phyloP scores from a whole-genome alignment of 1,284 basidiomycete genomes.

The Sanghuangporus baumii region DNA sequence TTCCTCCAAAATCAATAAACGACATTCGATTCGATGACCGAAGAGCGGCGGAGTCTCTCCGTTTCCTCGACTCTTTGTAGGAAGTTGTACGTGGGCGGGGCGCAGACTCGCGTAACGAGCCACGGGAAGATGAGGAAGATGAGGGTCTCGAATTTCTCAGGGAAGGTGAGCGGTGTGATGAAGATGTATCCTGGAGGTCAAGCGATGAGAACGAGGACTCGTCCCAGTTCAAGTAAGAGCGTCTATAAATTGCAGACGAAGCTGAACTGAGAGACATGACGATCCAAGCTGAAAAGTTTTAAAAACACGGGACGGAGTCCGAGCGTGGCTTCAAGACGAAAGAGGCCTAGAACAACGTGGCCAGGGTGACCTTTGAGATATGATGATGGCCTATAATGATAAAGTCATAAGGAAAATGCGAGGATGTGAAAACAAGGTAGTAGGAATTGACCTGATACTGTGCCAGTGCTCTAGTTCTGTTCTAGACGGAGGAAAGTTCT shows the following conservation, averaged over 20 bases:
- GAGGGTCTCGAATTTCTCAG: conserved; percentile 1
- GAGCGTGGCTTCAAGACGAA: not conserved
- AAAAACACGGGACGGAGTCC: not conserved
- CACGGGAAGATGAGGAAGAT: not conserved
- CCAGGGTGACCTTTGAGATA: not conserved
- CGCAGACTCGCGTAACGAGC: not conserved
- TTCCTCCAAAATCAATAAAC: conserved; percentile 11
- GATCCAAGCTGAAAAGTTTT: not conserved
- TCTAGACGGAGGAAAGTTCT: not conserved
- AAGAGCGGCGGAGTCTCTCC: not conserved
- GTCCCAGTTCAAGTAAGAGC: conserved; percentile 4
- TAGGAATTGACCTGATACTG: not conserved
- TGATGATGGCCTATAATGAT: not conserved
- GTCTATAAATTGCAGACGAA: conserved; percentile 2
- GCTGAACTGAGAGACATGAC: conserved; percentile 4
- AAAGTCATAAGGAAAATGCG: not conserved
- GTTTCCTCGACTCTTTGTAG: conserved; percentile 6
- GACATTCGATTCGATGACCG: conserved; percentile 7
- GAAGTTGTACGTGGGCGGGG: conserved; percentile 3
- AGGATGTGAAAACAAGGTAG: not conserved
- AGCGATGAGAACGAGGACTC: conserved; percentile 10
- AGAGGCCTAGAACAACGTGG: not conserved
- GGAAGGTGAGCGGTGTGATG: conserved; percentile 3
- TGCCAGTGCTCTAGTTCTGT: not conserved
- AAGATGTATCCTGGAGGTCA: not conserved